Base-by-base conservation (phyloP, 2,329 filamentous ascomycete species). In the Paecilomyces dactylethromorphus region DNA sequence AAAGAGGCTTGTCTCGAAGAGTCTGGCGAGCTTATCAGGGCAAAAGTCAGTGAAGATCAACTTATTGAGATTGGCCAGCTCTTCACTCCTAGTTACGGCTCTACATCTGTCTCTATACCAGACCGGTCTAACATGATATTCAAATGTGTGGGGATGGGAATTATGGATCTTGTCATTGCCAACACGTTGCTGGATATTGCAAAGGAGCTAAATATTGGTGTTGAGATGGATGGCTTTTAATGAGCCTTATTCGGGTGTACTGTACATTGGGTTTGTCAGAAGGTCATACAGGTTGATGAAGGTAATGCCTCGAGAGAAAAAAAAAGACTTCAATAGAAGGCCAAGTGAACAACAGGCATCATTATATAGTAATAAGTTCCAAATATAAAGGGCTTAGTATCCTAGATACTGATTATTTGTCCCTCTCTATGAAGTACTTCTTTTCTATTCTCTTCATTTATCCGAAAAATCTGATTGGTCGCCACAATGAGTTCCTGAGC, bases 131-230 rank as follows among this genome's bases (percentile, higher is more conserved):
- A 78, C 65, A 71, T 80, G 31, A 66, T 82, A 1, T 81, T 80
- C 54, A 82, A 82, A 63, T 80, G 79, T 60, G 79, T 82, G 7
- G 80, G 80, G 0, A 74, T 82, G 65, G 79, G 78, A 0, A 70
- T 82, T 49, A 82, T 81, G 76, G 79, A 82, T 68, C 62, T 82
- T 53, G 74, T 77, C 8, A 71, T 80, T 56, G 78, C 75, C 7
- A 74, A 72, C 62, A 72, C 72, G 59, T 58, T 78, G 58, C 66
- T 79, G 56, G 67, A 71, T 13, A 63, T 78, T 59, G 76, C 74
- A 15, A 63, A 52, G 18, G 68, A 70, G 33, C 33, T 54, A 21
- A 59, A 59, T 1, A 29, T 59, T 35, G 61, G 61, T 12, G 59
- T 56, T 18, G 57, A 29, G 56, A 56, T 31, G 53, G 53, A 2